Base-by-base conservation (phyloP, 1,284 basidiomycete genomes). In the Ustilago curta region DNA sequence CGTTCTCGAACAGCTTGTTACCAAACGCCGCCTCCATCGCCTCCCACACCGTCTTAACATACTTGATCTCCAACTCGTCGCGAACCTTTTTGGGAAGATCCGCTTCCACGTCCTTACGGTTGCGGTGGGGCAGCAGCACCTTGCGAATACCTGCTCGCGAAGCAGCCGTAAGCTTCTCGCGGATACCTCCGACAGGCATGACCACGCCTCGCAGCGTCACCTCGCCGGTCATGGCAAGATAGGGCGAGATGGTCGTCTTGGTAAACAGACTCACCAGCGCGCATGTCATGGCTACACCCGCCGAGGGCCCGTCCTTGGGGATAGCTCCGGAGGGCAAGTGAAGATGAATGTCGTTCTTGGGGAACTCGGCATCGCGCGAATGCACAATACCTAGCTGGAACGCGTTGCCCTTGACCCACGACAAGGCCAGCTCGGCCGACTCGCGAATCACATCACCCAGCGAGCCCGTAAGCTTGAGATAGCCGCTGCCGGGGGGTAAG, bases 291-390 rank as follows among this genome's bases (percentile, higher is more conserved):
- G 93, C 93, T 19, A 95, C 89, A 5, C 94, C 94, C 0, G 94
- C 93, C 76, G 76, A 71, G 50, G 93, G 93, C 0, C 94, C 94
- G 82, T 95, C 94, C 86, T 95, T 95, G 87, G 91, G 93, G 83
- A 93, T 91, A 2, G 92, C 91, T 1, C 93, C 93, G 1, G 91
- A 89, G 1, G 93, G 93, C 42, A 95, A 86, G 82, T 96, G 94
- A n/a, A 95, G 86, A 78, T 96, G 94, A 11, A 95, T 87, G 80
- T 95, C 93, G 59, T 93, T 90, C 42, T 90, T 87, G 77, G 91
- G 91, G 35, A 92, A 91, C 83, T 94, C 92, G 47, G 91, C 88
- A 29, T 89, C 87, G 45, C 89, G 88, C 31, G 88, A 86, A 56
- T 88, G 88, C 5, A 91, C 91, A 82, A 95, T 90, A 55, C 92